Percentiles rank a stretch among this genome's conserved stretches.
These are phyloP conservation scores for Dillenia suffruticosa DNA, from an alignment of 164 flowering plant species.

Conservation along the genomic window DNA sequence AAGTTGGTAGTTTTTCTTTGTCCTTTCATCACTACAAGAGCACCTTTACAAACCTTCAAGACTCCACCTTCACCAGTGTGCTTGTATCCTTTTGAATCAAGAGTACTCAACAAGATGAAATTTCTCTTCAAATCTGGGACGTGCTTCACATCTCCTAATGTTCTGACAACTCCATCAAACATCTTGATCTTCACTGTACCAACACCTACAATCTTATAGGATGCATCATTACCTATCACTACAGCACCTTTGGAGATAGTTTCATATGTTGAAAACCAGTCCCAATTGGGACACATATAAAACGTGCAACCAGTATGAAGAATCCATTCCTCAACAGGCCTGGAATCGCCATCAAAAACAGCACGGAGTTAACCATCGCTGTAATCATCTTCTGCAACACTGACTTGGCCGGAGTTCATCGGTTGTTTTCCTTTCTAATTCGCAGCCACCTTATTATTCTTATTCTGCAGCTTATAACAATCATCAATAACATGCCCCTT, in stretches of 20 bases:
- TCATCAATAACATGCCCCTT: background rate
- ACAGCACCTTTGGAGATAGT: too few relatives aligned
- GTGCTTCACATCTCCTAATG: background rate
- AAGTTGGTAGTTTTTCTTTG: too few relatives aligned
- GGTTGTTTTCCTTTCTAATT: background rate
- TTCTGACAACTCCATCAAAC: background rate
- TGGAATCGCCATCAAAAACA: too few relatives aligned
- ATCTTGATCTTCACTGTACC: background rate
- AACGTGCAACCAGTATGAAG: too few relatives aligned
- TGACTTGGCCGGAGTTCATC: background rate
- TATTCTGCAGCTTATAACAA: too few relatives aligned
- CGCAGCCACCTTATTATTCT: background rate
- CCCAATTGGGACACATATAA: too few relatives aligned
- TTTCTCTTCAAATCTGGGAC: too few relatives aligned
- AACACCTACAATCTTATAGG: background rate
- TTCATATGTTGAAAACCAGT: too few relatives aligned
- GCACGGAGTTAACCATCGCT: too few relatives aligned
- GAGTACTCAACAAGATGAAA: background rate
- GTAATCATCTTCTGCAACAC: background rate
- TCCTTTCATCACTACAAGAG: background rate
- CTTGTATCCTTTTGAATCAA: too few relatives aligned
- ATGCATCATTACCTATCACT: background rate
- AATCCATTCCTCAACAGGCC: too few relatives aligned
- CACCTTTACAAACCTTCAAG: too few relatives aligned
- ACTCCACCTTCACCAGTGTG: background rate